A percentile compares a stretch with the other conserved stretches of the same genome.
Conservation (phyloP, 331 rosid species). For the Spiraea crenata region DNA sequence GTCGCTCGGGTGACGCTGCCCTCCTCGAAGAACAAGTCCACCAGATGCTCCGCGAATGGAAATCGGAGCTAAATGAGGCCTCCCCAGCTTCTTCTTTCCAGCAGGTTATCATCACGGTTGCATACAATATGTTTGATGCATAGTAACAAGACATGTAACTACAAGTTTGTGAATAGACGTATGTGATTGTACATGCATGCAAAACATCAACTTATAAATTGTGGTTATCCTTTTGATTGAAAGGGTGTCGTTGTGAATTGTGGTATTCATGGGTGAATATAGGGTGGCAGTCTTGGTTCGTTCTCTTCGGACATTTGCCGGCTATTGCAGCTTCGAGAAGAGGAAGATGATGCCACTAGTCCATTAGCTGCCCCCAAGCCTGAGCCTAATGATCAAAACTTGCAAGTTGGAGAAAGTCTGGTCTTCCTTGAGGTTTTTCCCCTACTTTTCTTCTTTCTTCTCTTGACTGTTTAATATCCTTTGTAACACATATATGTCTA, state of each 20-base stretch:
- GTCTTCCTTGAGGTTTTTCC: slow-evolving; percentile 61
- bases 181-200: slow-evolving; percentile 7
- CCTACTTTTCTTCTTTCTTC: background rate
- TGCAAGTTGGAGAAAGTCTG: slow-evolving; percentile 60
- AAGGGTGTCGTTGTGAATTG: slow-evolving; percentile 43
- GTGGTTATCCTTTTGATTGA: slow-evolving; percentile 21
- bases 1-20: slow-evolving; percentile 66
- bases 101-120: slow-evolving; percentile 58
- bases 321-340: slow-evolving; percentile 85
- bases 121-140: slow-evolving; percentile 15
- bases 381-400: slow-evolving; percentile 79
- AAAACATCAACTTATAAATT: slow-evolving; percentile 6
- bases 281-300: slow-evolving; percentile 94
- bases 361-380: slow-evolving; percentile 90
- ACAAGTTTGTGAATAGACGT: slow-evolving; percentile 4
- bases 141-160: background rate
- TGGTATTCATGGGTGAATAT: slow-evolving; percentile 43
- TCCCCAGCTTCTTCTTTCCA: slow-evolving; percentile 95
- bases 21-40: slow-evolving; percentile 96
- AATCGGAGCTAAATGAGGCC: slow-evolving; percentile 90
- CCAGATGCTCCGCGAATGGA: slow-evolving; percentile 99
- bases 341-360: slow-evolving; percentile 98
- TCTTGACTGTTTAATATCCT: background rate
- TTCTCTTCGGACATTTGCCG: slow-evolving; percentile 93
- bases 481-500: background rate